These are phyloP conservation scores for Naematelia aurantialba DNA, from an alignment of 768 basidiomycete species.

Conservation along the genomic window DNA sequence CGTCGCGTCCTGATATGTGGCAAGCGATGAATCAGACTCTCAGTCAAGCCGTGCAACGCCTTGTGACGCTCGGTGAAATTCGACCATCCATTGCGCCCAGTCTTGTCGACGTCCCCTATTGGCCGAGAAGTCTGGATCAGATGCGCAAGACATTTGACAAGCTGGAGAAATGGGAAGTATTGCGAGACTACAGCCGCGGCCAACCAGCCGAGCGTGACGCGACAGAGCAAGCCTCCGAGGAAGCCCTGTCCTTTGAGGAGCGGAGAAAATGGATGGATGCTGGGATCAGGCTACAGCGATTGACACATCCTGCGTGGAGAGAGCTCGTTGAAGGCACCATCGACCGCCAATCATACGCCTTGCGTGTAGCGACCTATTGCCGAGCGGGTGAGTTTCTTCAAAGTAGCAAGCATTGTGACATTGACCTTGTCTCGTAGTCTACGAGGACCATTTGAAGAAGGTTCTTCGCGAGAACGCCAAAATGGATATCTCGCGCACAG, in stretches of 20 bases:
- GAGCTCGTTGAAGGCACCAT: conserved; percentile 20
- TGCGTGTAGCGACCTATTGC: conserved; percentile 19
- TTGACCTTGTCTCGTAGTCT: conserved; percentile 14
- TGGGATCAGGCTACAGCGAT: conserved; percentile 20
- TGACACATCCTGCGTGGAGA: conserved; percentile 32
- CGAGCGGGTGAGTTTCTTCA: conserved; percentile 16
- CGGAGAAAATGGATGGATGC: conserved; percentile 21
- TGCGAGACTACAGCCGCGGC: conserved; percentile 1
- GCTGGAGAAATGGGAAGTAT: conserved; percentile 18
- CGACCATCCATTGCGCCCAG: conserved; percentile 20
- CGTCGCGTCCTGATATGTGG: conserved; percentile 23
- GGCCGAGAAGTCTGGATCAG: conserved; percentile 21
- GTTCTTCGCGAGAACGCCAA: conserved; percentile 27
- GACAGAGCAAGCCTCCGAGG: not conserved
- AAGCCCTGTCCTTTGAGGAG: conserved; percentile 8
- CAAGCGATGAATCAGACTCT: conserved; percentile 26
- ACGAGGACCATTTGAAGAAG: conserved; percentile 32
- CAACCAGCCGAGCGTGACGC: not conserved
- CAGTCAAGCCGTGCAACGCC: conserved; percentile 21
- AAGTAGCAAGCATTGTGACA: not conserved
- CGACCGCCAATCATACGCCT: conserved; percentile 24
- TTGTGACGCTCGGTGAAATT: conserved; percentile 28
- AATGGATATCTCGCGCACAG: conserved; percentile 27
- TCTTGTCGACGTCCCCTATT: conserved; percentile 25
- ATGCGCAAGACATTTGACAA: conserved; percentile 6